Evolutionary conservation across 2,329 filamentous ascomycete genomes (phyloP).

Genomic region (Diaporthe velutina): DNA sequence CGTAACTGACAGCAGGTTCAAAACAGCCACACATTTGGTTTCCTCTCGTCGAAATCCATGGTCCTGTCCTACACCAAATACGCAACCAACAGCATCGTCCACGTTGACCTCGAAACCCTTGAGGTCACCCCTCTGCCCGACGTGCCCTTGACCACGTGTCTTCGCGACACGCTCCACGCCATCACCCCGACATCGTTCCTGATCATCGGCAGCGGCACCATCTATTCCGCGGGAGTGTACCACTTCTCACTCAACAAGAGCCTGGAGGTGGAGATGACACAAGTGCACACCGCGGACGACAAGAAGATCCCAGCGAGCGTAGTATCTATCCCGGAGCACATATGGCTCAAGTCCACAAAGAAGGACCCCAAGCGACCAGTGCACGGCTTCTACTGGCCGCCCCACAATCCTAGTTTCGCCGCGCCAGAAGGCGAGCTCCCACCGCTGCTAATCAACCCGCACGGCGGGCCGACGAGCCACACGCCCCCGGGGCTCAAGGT

Average conservation of each 20-base stretch:
- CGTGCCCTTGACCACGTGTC: constrained; percentile 49
- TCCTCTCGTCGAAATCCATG: constrained; percentile 51
- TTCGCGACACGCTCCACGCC: constrained; percentile 49
- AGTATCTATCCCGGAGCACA: constrained; percentile 53
- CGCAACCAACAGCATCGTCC: constrained; percentile 28
- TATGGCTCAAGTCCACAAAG: constrained; percentile 47
- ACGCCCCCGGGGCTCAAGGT: constrained; percentile 58
- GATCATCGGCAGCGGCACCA: constrained; percentile 52
- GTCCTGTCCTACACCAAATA: constrained; percentile 45
- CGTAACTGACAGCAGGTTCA: background rate
- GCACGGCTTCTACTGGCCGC: constrained; percentile 63
- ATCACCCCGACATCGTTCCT: constrained; percentile 51
- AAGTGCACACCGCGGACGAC: constrained; percentile 49
- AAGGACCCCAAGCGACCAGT: constrained; percentile 48
- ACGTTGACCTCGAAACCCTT: constrained; percentile 50
- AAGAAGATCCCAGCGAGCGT: constrained; percentile 46
- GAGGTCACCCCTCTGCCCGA: constrained; percentile 47
- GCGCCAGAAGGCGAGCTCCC: constrained; percentile 55
- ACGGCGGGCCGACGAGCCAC: constrained; percentile 65
- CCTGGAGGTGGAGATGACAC: constrained; percentile 41
- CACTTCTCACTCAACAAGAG: constrained; percentile 46
- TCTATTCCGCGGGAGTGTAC: constrained; percentile 50
- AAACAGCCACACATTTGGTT: constrained; percentile 24
- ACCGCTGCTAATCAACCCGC: constrained; percentile 62
- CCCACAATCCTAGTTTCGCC: constrained; percentile 58